Base-by-base conservation (phyloP, 176 grass and related monocot genomes). In the Puya raimondii region DNA sequence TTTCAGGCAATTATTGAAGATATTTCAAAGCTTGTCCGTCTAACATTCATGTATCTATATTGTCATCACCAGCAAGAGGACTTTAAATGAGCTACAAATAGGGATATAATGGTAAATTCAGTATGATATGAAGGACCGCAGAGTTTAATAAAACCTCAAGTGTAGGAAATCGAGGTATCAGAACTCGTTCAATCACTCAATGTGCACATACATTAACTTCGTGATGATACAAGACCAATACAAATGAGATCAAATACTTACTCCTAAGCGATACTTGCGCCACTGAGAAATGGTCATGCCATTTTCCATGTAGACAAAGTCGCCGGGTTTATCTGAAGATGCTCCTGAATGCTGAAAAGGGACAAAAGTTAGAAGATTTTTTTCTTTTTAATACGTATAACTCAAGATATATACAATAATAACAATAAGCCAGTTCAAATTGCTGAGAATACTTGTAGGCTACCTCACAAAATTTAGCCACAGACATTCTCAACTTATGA, bases 381-480 rank as follows among this genome's bases (percentile, higher is more conserved):
- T 68, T 42, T 42, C 4, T 6, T 42, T 42, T 42, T 26, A 20
- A 68, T 51, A 71, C 42, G 17, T 10, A 18, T 61, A 66, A 47
- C 50, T 66, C 48, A 17, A 12, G 12, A 23, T 29, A 29, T 29
- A 3, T 29, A 29, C 27, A 29, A 27, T 9, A 48, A 66, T 6
- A 51, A 66, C 57, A 17, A 2, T 11, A 12, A 73, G 65, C 27
- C 56, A 78, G 63, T 23, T 76, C 49, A 75, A 78, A 33, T 57
- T 51, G 26, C 23, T 71, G 57, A 63, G 65, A 23, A 10, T 6
- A 21, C 14, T 82, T 80, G 21, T 81, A 50, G 56, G 65, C 18
- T 83, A 96, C 91, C 91, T 96, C 87, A 48, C 91, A 96, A 81
- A 96, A 96, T 69, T 87, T 90, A 66, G 87, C 87, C 54, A 96